Evolutionary conservation across 1,139 yeast genomes (phyloP), one percentile per base, ranked within the genome.

Genomic region (Saccharomycopsis phalli): DNA sequence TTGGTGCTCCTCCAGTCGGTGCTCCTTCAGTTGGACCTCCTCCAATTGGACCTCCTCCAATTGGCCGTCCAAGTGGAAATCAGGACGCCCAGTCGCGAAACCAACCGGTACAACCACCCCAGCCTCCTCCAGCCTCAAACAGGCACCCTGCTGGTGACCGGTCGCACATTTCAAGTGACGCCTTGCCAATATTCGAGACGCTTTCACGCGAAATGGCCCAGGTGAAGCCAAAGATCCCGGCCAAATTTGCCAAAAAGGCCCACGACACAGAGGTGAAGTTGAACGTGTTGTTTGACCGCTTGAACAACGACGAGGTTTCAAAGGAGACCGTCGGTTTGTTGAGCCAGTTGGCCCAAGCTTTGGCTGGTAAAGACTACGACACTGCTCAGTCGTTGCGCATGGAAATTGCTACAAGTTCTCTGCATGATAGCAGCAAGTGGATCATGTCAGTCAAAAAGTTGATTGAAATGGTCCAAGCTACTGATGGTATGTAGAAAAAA

Each of bases 351-450:
- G 63, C 76, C 23, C 60, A 59, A 10, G 63, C 76, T 1, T 61
- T 93, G 51, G 65, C 65, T 17, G 60, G 57, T 13, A 68, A 69
- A 47, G 79, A 84, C 49, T 83, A 66, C 56, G 61, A 61, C 11
- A 64, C 65, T 10, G 96, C 97, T 2, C 62, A 71, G 41, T 62
- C 69, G 10, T 53, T 74, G 39, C 74, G 74, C 49, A 60, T 69
- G 36, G 75, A 77, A 40, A 71, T 91, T 50, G 73, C 83, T 37
- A 71, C 87, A 6, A 70, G 73, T 31, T 72, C 74, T 51, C 71
- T 80, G 37, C 76, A 73, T 33, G 95, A 88, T 58, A 32, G 76
- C 83, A 95, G 95, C 10, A 77, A 81, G 52, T 91, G 98, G 98
- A 76, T 84, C 65, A 76, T 84, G 20, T 98, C 98, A 53, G 81